phyloP scores from a whole-genome alignment of 345 rosid genomes.

The Brassica cretica region DNA sequence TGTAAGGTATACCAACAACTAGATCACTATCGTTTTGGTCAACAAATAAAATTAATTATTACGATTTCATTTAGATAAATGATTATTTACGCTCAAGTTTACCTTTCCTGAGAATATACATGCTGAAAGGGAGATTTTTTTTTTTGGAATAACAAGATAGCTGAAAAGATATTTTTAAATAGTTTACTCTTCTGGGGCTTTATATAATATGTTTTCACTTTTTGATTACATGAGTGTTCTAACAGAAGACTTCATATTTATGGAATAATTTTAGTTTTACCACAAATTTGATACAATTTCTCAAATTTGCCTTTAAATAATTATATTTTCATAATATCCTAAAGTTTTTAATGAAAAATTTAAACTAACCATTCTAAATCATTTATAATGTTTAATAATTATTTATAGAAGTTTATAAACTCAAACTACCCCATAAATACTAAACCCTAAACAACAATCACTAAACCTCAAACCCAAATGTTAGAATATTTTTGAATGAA shows the following conservation, averaged over 20 bases:
- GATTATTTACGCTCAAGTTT: not conserved
- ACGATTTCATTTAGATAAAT: not conserved
- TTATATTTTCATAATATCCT: too few species aligned
- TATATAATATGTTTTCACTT: not conserved
- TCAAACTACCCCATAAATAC: not conserved
- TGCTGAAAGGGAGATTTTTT: not conserved
- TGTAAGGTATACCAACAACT: not conserved
- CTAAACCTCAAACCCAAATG: not conserved
- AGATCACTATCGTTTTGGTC: not conserved
- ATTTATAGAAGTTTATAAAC: not conserved
- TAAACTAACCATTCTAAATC: not conserved
- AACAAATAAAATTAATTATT: not conserved
- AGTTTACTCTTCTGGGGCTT: not conserved
- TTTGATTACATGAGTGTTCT: not conserved
- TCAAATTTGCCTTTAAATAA: not conserved
- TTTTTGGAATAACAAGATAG: not conserved
- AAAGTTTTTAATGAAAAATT: too few species aligned
- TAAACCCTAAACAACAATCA: not conserved
- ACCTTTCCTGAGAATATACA: not conserved
- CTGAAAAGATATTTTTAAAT: not conserved
- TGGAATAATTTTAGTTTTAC: not conserved
- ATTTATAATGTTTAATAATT: too few species aligned
- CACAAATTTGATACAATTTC: not conserved
- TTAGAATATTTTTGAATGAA: not conserved
- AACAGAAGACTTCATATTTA: not conserved